These are phyloP conservation scores for Akanthomyces muscarius DNA, from an alignment of 2,329 filamentous ascomycete species.

Conservation along the genomic window DNA sequence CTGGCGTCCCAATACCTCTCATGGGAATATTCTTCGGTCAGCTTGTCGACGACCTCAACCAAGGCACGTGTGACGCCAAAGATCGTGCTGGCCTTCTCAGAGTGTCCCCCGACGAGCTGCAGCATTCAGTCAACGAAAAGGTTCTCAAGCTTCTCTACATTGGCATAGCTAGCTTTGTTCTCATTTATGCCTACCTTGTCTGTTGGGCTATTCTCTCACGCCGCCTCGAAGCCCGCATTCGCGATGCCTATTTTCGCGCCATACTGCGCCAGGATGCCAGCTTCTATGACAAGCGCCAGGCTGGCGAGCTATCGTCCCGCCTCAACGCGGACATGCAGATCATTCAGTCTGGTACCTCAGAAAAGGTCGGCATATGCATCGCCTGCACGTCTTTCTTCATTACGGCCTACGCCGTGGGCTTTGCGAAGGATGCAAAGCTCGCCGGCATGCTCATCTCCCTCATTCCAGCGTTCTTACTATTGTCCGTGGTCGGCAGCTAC, in stretches of 20 bases:
- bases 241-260: constrained; percentile 55
- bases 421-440: constrained; percentile 58
- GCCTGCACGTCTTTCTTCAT: constrained; percentile 62
- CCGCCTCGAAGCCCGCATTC: constrained; percentile 58
- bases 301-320: constrained; percentile 60
- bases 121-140: constrained; percentile 49
- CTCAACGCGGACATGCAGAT: constrained; percentile 63
- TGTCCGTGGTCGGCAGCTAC: constrained; percentile 52
- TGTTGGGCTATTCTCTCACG: constrained; percentile 63
- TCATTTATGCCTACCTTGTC: constrained; percentile 61
- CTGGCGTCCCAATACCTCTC: constrained; percentile 60
- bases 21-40: constrained; percentile 62
- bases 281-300: constrained; percentile 60
- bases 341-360: constrained; percentile 64
- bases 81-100: constrained; percentile 13
- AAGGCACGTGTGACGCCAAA: constrained; percentile 46
- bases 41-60: constrained; percentile 58
- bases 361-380: constrained; percentile 65
- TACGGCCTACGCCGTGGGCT: constrained; percentile 63
- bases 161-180: constrained; percentile 57
- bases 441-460: constrained; percentile 62
- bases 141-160: constrained; percentile 61
- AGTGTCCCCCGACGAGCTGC: constrained; percentile 28
- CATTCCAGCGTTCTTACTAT: constrained; percentile 58
- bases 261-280: constrained; percentile 58